phyloP scores from a whole-genome alignment of 257 asterid genomes.

The Scutellaria galericulata region DNA sequence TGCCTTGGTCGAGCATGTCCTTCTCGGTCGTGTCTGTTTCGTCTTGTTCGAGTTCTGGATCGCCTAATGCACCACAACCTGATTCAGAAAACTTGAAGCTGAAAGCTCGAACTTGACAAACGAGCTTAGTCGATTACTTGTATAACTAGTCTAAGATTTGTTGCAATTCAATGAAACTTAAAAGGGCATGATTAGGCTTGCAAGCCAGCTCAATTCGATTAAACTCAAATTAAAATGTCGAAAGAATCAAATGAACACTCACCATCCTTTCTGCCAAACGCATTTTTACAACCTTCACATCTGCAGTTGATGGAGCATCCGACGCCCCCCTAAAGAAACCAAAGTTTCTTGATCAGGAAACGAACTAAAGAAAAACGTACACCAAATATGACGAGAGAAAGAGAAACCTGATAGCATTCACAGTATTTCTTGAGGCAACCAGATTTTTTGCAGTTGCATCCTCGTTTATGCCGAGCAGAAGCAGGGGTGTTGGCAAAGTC shows the following conservation, averaged over 20 bases:
- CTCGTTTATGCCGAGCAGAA: slow-evolving; percentile 71
- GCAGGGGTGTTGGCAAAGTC: slow-evolving; percentile 61
- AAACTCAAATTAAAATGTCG: not conserved
- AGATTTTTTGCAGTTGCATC: slow-evolving; percentile 76
- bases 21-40: slow-evolving; percentile 46
- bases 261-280: slow-evolving; percentile 67
- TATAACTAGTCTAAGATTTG: too few relatives aligned
- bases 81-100: slow-evolving; percentile 23
- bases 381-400: not conserved
- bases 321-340: slow-evolving; percentile 52
- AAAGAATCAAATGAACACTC: slow-evolving; percentile 28
- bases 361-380: slow-evolving; percentile 4
- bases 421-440: slow-evolving; percentile 73
- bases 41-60: slow-evolving; percentile 61
- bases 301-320: slow-evolving; percentile 75
- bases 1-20: slow-evolving; percentile 41
- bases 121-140: too few relatives aligned
- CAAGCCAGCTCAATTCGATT: not conserved
- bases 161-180: too few relatives aligned
- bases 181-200: too few relatives aligned
- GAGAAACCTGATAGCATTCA: slow-evolving; percentile 69
- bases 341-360: slow-evolving; percentile 27
- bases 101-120: too few relatives aligned
- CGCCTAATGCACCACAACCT: slow-evolving; percentile 53
- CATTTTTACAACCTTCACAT: slow-evolving; percentile 69